Percentiles rank a stretch among this genome's conserved stretches.
These are phyloP conservation scores for Hygrophoropsis aurantiaca DNA, from an alignment of 768 basidiomycete genomes.

Conservation along the genomic window DNA sequence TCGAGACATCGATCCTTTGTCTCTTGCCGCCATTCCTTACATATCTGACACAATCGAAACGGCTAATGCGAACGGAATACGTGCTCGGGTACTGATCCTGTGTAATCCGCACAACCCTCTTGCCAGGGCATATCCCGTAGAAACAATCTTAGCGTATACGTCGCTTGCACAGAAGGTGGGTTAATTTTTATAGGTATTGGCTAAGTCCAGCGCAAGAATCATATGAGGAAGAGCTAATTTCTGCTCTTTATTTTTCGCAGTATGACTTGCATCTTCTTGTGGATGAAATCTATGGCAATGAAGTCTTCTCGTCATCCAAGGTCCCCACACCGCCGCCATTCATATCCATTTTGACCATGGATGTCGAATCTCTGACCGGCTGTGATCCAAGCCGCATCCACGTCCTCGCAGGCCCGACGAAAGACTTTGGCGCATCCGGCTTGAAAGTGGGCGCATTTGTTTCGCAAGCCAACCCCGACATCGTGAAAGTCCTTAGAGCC, in stretches of 20 bases:
- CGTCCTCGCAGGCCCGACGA: slow-evolving; percentile 29
- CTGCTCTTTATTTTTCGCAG: slow-evolving; percentile 1
- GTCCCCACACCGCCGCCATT: slow-evolving; percentile 21
- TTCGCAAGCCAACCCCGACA: slow-evolving; percentile 10
- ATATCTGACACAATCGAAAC: neutral
- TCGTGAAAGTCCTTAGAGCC: neutral
- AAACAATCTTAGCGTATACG: slow-evolving; percentile 19
- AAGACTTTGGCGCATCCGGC: slow-evolving; percentile 30
- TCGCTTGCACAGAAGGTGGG: slow-evolving; percentile 12
- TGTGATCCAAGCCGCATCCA: slow-evolving; percentile 18
- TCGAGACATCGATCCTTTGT: slow-evolving; percentile 3
- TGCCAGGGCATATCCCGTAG: slow-evolving; percentile 17
- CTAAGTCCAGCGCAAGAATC: no score
- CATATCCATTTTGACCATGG: slow-evolving; percentile 19
- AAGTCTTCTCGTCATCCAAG: slow-evolving; percentile 13
- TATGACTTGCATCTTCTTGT: slow-evolving; percentile 27
- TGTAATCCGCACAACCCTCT: slow-evolving; percentile 33
- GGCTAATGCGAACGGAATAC: neutral
- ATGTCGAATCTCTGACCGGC: slow-evolving; percentile 6
- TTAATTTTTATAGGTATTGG: no score
- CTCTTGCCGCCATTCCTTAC: neutral
- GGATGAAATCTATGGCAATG: slow-evolving; percentile 30
- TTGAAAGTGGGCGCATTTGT: slow-evolving; percentile 25
- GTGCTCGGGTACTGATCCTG: slow-evolving; percentile 17
- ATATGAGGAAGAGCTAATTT: no score